These are phyloP conservation scores for Penstemon davidsonii DNA, from an alignment of 257 asterid genomes.

Conservation along the genomic window DNA sequence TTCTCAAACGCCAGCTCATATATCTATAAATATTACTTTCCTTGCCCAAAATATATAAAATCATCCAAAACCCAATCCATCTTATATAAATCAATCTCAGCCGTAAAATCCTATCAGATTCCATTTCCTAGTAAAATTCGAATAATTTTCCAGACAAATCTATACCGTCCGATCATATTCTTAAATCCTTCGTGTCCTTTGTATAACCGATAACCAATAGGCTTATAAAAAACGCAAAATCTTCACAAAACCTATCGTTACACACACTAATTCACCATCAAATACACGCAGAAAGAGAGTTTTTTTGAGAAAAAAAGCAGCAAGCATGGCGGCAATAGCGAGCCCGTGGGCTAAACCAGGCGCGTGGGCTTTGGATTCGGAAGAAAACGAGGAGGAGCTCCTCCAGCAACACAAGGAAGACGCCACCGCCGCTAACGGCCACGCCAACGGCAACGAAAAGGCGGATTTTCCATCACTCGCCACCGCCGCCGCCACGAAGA, in stretches of 20 bases:
- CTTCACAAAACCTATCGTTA: constrained; percentile 47
- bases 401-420: constrained; percentile 48
- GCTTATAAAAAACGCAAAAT: constrained; percentile 46
- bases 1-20: constrained; percentile 29
- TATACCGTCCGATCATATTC: constrained; percentile 43
- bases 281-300: constrained; percentile 5
- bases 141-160: not conserved
- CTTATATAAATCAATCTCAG: constrained; percentile 13
- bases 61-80: not conserved
- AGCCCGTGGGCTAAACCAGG: constrained; percentile 92
- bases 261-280: constrained; percentile 30
- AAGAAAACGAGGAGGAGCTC: constrained; percentile 75
- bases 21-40: not conserved
- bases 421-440: constrained; percentile 22
- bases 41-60: not conserved
- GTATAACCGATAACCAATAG: constrained; percentile 9
- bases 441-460: constrained; percentile 30
- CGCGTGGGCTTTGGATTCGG: constrained; percentile 92
- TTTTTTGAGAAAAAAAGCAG: constrained; percentile 11
- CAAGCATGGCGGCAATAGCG: constrained; percentile 82
- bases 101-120: constrained; percentile 27
- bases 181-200: constrained; percentile 10
- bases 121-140: constrained; percentile 19
- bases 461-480: constrained; percentile 71
- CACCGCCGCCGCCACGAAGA: constrained; percentile 55